Percentiles rank a stretch among this genome's conserved stretches.
These are phyloP conservation scores for Podaxis sp. DNA, from an alignment of 768 basidiomycete genomes.

Conservation along the genomic window DNA sequence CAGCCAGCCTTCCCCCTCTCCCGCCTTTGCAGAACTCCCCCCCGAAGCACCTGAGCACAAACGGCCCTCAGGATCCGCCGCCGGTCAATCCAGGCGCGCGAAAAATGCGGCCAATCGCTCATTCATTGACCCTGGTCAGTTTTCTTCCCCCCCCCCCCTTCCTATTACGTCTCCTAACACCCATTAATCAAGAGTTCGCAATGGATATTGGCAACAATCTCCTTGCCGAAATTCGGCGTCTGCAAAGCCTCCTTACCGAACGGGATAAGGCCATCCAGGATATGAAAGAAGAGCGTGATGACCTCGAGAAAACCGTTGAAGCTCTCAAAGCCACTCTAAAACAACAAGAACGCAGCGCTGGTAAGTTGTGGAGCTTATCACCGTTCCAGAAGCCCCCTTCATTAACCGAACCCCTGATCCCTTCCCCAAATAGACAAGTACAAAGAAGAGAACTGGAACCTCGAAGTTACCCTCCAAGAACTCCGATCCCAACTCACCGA, in stretches of 20 bases:
- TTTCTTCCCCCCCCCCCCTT: neutral
- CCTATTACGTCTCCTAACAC: conserved; percentile 4
- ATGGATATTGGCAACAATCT: conserved; percentile 96
- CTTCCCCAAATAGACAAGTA: conserved; percentile 64
- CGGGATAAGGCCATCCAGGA: conserved; percentile 91
- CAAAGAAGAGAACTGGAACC: conserved; percentile 99
- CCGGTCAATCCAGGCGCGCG: conserved; percentile 82
- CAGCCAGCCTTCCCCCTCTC: conserved; percentile 39
- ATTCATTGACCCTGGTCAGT: conserved; percentile 74
- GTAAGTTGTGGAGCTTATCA: conserved; percentile 33
- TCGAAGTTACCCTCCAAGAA: conserved; percentile 91
- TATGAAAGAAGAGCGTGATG: conserved; percentile 89
- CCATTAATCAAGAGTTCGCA: conserved; percentile 70
- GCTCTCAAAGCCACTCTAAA: conserved; percentile 67
- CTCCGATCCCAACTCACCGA: conserved; percentile 67
- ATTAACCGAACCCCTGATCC: conserved; percentile 1
- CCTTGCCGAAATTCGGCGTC: conserved; percentile 84
- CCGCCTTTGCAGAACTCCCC: conserved; percentile 44
- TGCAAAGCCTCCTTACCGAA: conserved; percentile 88
- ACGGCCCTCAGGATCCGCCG: conserved; percentile 61
- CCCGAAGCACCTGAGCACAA: conserved; percentile 60
- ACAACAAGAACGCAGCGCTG: conserved; percentile 76
- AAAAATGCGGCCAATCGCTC: conserved; percentile 90
- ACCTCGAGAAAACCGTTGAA: conserved; percentile 77
- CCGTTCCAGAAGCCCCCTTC: neutral